A percentile compares a stretch with the other conserved stretches of the same genome.
Conservation (phyloP, 2,329 filamentous ascomycete genomes). For the Knufia fluminis region DNA sequence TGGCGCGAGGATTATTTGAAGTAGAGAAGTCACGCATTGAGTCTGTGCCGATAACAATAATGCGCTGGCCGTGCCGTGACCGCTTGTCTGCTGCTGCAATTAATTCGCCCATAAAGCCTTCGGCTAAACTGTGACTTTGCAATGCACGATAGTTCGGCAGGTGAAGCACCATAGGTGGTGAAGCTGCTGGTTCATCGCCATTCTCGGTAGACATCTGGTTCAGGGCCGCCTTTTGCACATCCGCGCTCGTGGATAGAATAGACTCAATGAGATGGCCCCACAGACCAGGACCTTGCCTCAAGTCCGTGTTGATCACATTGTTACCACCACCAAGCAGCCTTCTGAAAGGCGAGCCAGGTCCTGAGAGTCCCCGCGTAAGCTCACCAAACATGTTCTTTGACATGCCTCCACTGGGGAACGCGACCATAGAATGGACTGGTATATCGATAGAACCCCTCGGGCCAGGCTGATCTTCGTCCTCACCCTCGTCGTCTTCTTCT, state of each 20-base stretch:
- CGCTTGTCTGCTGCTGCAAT: constrained; percentile 62
- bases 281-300: neutral
- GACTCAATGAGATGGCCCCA: neutral
- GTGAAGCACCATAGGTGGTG: constrained; percentile 14
- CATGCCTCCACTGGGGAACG: neutral
- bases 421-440: neutral
- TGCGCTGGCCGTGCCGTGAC: constrained; percentile 59
- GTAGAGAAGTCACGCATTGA: constrained; percentile 46
- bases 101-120: constrained; percentile 59
- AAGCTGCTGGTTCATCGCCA: neutral
- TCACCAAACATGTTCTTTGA: neutral
- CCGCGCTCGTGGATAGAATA: neutral
- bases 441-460: neutral
- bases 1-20: constrained; percentile 33
- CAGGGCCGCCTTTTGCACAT: neutral
- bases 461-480: constrained; percentile 11
- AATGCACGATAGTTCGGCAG: constrained; percentile 56
- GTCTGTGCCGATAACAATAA: constrained; percentile 74
- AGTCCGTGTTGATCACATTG: neutral
- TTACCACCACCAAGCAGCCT: neutral
- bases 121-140: constrained; percentile 63
- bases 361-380: neutral
- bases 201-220: neutral
- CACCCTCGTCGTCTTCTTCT: constrained; percentile 18
- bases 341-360: neutral